Evolutionary conservation across 2,329 filamentous ascomycete genomes (phyloP), one percentile per base, ranked within the genome.

Genomic region (Ampelomyces quisqualis): DNA sequence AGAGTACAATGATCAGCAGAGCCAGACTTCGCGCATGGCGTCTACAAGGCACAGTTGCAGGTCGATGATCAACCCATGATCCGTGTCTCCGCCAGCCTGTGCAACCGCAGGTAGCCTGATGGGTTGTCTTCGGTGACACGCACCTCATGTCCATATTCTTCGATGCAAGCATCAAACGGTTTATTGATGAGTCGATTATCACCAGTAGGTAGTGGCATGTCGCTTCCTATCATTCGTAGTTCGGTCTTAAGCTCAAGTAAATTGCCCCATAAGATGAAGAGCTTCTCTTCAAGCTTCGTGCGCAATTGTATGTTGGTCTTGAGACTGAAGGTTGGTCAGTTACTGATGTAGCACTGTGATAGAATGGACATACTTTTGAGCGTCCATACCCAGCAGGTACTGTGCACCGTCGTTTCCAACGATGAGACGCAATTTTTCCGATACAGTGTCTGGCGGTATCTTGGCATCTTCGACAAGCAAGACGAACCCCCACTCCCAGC

Each of bases 221-320:
- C 47, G 11, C 40, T 43, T 14, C 52, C 51, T 15, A 44, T 35
- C 5, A 51, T 37, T 60, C 86, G 88, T 33, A 72, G 65, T 61
- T 95, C 88, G 60, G 90, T 83, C 27, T 67, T 67, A 17, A 64
- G 34, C 31, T 66, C 64, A 13, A 55, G 47, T 1, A 96, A 73
- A 46, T 95, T 80, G 1, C 91, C 91, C 90, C 91, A 97, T 1
- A 96, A 73, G 23, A 81, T 71, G 61, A 85, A 91, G 40, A 96
- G 73, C 53, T 79, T 83, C 53, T 94, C 80, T 35, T 80, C 78
- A 4, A 96, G 69, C 5, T 64, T 48, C 3, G 56, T 62, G 1
- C 93, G 70, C 1, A 69, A 58, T 0, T 64, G 36, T 2, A 67
- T 54, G 30, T 51, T 85, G n/a, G 67, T 61, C 14, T 75, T 77